Base-by-base conservation (phyloP, 352 stramenopile genomes). In the Lagenidium sp. region DNA sequence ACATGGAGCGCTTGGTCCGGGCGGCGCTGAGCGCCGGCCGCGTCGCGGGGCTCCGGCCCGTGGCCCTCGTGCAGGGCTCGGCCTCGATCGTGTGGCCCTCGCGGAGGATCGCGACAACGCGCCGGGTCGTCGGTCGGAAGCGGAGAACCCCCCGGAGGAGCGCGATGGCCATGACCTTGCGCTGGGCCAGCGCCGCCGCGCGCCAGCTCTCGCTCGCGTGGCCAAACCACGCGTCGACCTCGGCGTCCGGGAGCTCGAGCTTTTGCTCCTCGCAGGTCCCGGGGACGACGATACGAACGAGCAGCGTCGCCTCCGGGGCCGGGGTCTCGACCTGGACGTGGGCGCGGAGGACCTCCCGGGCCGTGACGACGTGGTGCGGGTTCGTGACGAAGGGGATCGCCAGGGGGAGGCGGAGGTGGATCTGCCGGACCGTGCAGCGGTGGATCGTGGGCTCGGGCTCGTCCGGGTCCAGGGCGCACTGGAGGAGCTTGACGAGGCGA, bases 321-420 rank as follows among this genome's bases (percentile, higher is more conserved):
- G 25, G 7, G 53, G 70, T 55, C 30, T 89, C 77, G 6, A 74
- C 69, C 50, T 89, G 74, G 6, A 85, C 44, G 38, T 84, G 84
- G 20, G 36, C 44, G 0, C 71, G 68, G 7, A 73, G 26, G 4
- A 82, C 53, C 6, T 57, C 39, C 4, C 63, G 56, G 22, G 63
- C 65, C 6, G 62, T 47, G 3, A 89, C 28, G 0, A 21, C 11
- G 12, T 86, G 74, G 8, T 82, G 57, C 4, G 54, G 53, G 16
- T 59, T 63, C 15, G 55, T 28, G 1, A 55, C 30, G 16, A 76
- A 59, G 12, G 48, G 69, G 16, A 89, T 44, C 13, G 45, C 58
- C 1, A 57, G 67, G 4, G 66, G 66, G 36, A 89, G 84, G 1
- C 62, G 55, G 2, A 30, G 34, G 4, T 50, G 36, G 4, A 63